A percentile compares a stretch with the other conserved stretches of the same genome.
Conservation (phyloP, 1,284 basidiomycete species). For the Anthracocystis setariae region DNA sequence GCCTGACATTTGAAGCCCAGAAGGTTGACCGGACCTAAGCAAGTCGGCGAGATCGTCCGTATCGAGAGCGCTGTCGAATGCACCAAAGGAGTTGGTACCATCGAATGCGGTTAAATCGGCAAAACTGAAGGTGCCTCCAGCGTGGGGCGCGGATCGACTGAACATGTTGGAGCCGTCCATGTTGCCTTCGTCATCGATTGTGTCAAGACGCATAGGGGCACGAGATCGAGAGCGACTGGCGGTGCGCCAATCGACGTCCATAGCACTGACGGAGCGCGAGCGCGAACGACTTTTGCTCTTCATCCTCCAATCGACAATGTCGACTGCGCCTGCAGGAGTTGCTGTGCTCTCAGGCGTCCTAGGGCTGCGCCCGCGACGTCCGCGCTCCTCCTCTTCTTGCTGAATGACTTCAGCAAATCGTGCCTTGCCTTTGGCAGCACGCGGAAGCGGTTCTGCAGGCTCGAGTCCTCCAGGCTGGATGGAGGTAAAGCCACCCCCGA, state of each 20-base stretch:
- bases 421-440: slow-evolving; percentile 68
- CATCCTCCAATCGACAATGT: slow-evolving; percentile 66
- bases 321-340: slow-evolving; percentile 41
- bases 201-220: slow-evolving; percentile 71
- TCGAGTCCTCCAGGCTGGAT: slow-evolving; percentile 21
- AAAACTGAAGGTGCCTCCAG: slow-evolving; percentile 41
- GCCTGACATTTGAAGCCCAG: slow-evolving; percentile 13
- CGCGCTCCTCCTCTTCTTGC: slow-evolving; percentile 57
- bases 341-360: slow-evolving; percentile 58
- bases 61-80: slow-evolving; percentile 45
- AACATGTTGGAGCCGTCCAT: slow-evolving; percentile 30
- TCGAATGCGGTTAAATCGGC: slow-evolving; percentile 48
- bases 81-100: slow-evolving; percentile 34
- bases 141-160: slow-evolving; percentile 52
- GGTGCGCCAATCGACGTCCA: slow-evolving; percentile 98
- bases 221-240: slow-evolving; percentile 91
- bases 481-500: slow-evolving; percentile 33
- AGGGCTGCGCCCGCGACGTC: slow-evolving; percentile 53
- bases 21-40: slow-evolving; percentile 20
- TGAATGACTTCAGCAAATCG: slow-evolving; percentile 69
- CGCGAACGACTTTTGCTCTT: slow-evolving; percentile 68
- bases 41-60: slow-evolving; percentile 38
- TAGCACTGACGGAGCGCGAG: slow-evolving; percentile 71
- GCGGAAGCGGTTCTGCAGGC: slow-evolving; percentile 2
- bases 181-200: slow-evolving; percentile 48